These are phyloP conservation scores for Xerocomellus dryophilus DNA, from an alignment of 768 basidiomycete species.

Conservation along the genomic window DNA sequence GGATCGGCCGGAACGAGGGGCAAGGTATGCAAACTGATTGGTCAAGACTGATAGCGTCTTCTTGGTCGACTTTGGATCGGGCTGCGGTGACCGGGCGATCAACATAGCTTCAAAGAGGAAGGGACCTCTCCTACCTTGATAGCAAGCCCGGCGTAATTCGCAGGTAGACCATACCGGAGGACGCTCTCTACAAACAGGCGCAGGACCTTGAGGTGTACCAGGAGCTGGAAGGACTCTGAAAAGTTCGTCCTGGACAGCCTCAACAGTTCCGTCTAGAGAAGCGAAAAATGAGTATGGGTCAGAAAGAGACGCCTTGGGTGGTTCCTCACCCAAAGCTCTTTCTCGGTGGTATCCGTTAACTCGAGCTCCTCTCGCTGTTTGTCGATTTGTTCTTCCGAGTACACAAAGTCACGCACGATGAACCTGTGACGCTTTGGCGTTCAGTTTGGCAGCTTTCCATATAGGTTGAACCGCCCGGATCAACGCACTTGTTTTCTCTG, in stretches of 20 bases:
- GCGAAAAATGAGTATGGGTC: not conserved
- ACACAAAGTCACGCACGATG: constrained; percentile 91
- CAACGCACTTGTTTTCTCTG: constrained; percentile 84
- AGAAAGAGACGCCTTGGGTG: not conserved
- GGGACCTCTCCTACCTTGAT: constrained; percentile 57
- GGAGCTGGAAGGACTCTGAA: constrained; percentile 91
- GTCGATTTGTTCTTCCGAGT: constrained; percentile 74
- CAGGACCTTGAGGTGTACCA: constrained; percentile 90
- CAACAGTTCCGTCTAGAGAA: constrained; percentile 78
- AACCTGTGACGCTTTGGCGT: constrained; percentile 51
- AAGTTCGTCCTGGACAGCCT: constrained; percentile 92
- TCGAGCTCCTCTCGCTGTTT: constrained; percentile 82
- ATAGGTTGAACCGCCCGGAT: not conserved
- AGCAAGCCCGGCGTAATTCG: constrained; percentile 78
- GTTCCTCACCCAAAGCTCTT: constrained; percentile 89
- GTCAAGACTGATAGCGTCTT: constrained; percentile 74
- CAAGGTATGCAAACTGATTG: constrained; percentile 76
- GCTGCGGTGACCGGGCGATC: constrained; percentile 43
- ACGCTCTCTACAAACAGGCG: constrained; percentile 94
- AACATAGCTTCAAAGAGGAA: not conserved
- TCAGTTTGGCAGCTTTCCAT: constrained; percentile 1
- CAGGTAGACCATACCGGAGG: constrained; percentile 90
- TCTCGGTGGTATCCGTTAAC: constrained; percentile 80
- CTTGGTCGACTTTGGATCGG: constrained; percentile 81
- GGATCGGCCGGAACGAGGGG: constrained; percentile 57